Evolutionary conservation across 2,329 filamentous ascomycete species (phyloP).

Genomic region (Exophiala sideris): DNA sequence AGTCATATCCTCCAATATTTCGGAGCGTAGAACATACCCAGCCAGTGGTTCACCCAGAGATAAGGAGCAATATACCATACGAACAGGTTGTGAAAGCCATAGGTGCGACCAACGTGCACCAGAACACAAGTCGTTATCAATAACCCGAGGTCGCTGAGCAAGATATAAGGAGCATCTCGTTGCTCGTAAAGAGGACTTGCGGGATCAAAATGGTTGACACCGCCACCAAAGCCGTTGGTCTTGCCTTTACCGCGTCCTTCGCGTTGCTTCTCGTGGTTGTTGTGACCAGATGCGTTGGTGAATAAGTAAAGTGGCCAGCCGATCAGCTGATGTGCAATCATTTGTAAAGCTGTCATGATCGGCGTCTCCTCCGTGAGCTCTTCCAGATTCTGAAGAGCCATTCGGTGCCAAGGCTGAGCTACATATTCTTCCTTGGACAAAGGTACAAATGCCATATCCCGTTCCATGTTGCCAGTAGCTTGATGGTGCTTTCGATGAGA

Average conservation of each 20-base stretch:
- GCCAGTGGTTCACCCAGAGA: constrained; percentile 98
- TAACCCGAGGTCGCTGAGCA: constrained; percentile 81
- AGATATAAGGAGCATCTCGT: constrained; percentile 82
- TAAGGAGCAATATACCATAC: constrained; percentile 97
- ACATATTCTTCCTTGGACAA: constrained; percentile 82
- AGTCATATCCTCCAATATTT: neutral
- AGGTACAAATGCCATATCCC: constrained; percentile 99
- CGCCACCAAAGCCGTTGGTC: constrained; percentile 71
- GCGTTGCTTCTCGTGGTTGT: constrained; percentile 83
- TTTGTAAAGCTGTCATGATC: constrained; percentile 69
- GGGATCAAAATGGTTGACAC: constrained; percentile 95
- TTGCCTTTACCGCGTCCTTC: constrained; percentile 95
- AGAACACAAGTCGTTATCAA: constrained; percentile 60
- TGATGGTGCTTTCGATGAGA: constrained; percentile 99
- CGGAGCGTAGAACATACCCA: constrained; percentile 62
- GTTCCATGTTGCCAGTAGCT: constrained; percentile 93
- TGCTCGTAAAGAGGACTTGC: constrained; percentile 85
- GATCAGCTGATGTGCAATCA: constrained; percentile 79
- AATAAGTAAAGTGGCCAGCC: constrained; percentile 93
- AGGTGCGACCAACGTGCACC: constrained; percentile 68
- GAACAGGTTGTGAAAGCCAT: constrained; percentile 78
- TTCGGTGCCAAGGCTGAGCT: constrained; percentile 66
- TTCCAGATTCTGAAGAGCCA: constrained; percentile 66
- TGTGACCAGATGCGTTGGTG: constrained; percentile 92
- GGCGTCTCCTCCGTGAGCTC: constrained; percentile 96